Evolutionary conservation across 2,329 filamentous ascomycete species (phyloP).

Genomic region (Claviceps fusiformis): DNA sequence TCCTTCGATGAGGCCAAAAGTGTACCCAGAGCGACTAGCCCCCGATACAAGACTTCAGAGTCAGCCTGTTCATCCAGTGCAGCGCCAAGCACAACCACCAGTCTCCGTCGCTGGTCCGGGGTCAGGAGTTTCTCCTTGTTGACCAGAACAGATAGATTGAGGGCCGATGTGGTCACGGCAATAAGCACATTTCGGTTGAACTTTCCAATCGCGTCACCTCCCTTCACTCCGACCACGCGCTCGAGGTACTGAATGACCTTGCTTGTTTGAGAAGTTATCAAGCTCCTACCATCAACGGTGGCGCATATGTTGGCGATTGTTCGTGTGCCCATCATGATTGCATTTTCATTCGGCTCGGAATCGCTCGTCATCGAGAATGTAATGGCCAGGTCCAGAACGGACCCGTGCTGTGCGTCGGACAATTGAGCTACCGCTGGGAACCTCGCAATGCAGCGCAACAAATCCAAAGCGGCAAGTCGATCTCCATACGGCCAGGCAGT

Average conservation of each 20-base stretch:
- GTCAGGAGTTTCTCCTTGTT: conserved; percentile 27
- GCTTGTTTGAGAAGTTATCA: conserved; percentile 46
- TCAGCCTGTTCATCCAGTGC: conserved; percentile 57
- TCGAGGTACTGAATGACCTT: conserved; percentile 50
- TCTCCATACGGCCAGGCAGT: conserved; percentile 70
- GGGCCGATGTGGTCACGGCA: conserved; percentile 65
- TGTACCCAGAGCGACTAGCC: conserved; percentile 72
- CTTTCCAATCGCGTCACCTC: conserved; percentile 33
- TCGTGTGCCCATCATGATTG: conserved; percentile 74
- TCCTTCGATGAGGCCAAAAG: conserved; percentile 39
- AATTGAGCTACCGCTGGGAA: conserved; percentile 53
- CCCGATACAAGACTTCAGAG: conserved; percentile 70
- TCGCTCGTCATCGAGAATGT: conserved; percentile 30
- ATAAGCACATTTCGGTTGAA: conserved; percentile 70
- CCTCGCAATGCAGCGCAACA: conserved; percentile 70
- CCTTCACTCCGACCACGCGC: conserved; percentile 40
- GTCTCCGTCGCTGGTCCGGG: conserved; percentile 20
- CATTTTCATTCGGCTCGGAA: conserved; percentile 56
- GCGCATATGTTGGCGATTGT: conserved; percentile 74
- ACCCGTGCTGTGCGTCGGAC: conserved; percentile 35
- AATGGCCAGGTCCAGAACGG: conserved; percentile 44
- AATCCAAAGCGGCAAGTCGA: conserved; percentile 71
- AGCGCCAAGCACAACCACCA: conserved; percentile 48
- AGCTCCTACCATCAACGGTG: conserved; percentile 53
- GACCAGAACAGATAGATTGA: conserved; percentile 73